Conservation (phyloP, 257 asterid genomes). For the Gentiana macrophylla region DNA sequence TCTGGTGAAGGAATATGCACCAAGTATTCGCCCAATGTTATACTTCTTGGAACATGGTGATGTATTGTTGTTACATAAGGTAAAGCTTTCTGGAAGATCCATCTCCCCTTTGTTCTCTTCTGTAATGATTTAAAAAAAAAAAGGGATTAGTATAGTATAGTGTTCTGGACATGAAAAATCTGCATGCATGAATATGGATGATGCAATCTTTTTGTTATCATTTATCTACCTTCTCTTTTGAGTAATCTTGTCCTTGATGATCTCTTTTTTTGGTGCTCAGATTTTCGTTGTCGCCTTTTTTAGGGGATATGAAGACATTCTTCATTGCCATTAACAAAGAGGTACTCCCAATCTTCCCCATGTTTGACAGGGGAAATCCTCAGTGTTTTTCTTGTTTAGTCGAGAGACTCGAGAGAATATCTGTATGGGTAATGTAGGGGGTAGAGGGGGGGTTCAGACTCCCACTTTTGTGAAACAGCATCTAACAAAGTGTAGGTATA, state of each 20-base stretch:
- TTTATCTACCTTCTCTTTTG: conserved; percentile 41
- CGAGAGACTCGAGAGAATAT: not conserved
- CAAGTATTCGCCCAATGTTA: conserved; percentile 9
- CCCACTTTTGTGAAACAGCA: not conserved
- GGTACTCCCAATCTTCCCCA: conserved; percentile 54
- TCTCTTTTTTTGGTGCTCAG: conserved; percentile 28
- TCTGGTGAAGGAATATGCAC: conserved; percentile 14
- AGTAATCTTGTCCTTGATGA: conserved; percentile 26
- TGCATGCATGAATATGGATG: not conserved
- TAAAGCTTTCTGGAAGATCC: conserved; percentile 46
- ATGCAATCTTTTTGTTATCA: not conserved
- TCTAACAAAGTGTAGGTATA: not conserved
- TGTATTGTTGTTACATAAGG: conserved; percentile 50
- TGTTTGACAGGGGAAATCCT: conserved; percentile 5
- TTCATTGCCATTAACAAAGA: conserved; percentile 66
- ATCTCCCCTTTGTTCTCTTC: conserved; percentile 63
- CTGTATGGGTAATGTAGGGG: not conserved
- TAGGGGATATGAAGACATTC: conserved; percentile 70
- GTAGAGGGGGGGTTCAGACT: not conserved
- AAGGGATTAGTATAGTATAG: too few relatives aligned
- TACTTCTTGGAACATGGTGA: conserved; percentile 23
- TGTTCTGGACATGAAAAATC: not conserved
- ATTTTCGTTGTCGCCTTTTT: conserved; percentile 24
- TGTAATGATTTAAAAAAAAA: conserved; percentile 9
- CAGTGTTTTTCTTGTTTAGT: not conserved